Base-by-base conservation (phyloP, 2,329 filamentous ascomycete species). In the Colletotrichum euphorbiae region DNA sequence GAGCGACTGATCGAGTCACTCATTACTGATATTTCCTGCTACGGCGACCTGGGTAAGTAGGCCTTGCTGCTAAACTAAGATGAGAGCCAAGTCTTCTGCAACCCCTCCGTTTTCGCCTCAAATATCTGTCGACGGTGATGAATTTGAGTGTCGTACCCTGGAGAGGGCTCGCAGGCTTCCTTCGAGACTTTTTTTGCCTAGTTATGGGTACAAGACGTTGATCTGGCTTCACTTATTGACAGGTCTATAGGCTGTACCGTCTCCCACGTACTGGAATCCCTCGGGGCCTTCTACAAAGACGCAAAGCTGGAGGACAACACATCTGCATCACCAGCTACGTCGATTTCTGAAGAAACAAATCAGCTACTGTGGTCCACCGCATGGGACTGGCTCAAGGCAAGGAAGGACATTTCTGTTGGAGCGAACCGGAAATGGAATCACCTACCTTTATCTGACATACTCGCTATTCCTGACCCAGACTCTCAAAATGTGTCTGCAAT, bases 361-460 rank as follows among this genome's bases (percentile, higher is more conserved):
- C 67, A 70, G 40, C 45, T 69, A 11, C 38, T 70, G 4, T 70
- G 67, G 46, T 67, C 67, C 19, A 64, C 65, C 7, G 61, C 73
- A 21, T 74, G 72, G 73, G 69, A 72, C 21, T 74, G 73, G 73
- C 60, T 74, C 15, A 69, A 67, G 28, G 66, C 50, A 7, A 71
- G 71, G 50, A 70, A 70, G n/a, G 73, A 73, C 36, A 58, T 74
- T n/a, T 71, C 67, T 7, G 69, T 74, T 21, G 72, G 73, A 17
- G 48, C 66, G 21, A 67, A 69, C 40, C 59, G 69, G 24, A 55
- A 62, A 45, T 72, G 68, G 57, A 73, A 73, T 51, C 68, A 71
- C 38, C 63, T 73, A 3, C 43, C 52, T 13, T 67, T 74, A 6
- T 43, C 62, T 3, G 62, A 72, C 9, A 59, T 73, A 12, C 67